Evolutionary conservation across 1,139 yeast species (phyloP).

Genomic region (Sugiyamaella castrensis): DNA sequence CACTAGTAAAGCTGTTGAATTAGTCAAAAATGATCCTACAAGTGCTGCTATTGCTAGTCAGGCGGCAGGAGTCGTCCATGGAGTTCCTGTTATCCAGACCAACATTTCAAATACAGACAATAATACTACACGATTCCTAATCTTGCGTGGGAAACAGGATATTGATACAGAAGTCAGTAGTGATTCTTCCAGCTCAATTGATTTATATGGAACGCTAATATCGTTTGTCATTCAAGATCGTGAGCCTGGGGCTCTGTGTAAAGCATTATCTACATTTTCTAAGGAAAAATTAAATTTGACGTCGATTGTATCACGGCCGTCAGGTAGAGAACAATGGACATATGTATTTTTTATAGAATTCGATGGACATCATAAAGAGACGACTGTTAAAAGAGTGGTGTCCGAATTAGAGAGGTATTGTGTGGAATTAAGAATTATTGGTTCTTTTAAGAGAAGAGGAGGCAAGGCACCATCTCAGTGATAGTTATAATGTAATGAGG

Average conservation of each 20-base stretch:
- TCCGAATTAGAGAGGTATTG: slow-evolving; percentile 22
- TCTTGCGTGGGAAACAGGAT: slow-evolving; percentile 41
- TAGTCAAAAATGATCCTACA: slow-evolving; percentile 43
- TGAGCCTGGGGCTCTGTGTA: slow-evolving; percentile 74
- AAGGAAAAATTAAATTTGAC: slow-evolving; percentile 60
- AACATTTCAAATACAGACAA: slow-evolving; percentile 67
- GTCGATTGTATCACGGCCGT: slow-evolving; percentile 70
- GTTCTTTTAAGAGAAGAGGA: slow-evolving; percentile 21
- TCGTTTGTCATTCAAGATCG: slow-evolving; percentile 61
- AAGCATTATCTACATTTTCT: slow-evolving; percentile 60
- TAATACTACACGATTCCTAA: slow-evolving; percentile 82
- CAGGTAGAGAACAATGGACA: slow-evolving; percentile 67
- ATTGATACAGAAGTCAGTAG: background rate
- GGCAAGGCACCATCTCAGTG: background rate
- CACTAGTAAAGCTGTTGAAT: slow-evolving; percentile 80
- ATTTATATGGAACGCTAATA: slow-evolving; percentile 48
- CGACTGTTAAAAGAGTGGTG: slow-evolving; percentile 20
- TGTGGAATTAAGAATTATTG: slow-evolving; percentile 20
- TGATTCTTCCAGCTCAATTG: slow-evolving; percentile 4
- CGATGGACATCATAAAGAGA: slow-evolving; percentile 33
- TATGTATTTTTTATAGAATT: slow-evolving; percentile 80
- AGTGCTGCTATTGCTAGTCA: slow-evolving; percentile 58
- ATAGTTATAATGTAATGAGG: background rate
- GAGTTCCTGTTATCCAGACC: slow-evolving; percentile 50
- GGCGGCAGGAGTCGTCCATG: slow-evolving; percentile 63